These are phyloP conservation scores for Westerdykella aurantiaca DNA, from an alignment of 2,329 filamentous ascomycete genomes.

Conservation along the genomic window DNA sequence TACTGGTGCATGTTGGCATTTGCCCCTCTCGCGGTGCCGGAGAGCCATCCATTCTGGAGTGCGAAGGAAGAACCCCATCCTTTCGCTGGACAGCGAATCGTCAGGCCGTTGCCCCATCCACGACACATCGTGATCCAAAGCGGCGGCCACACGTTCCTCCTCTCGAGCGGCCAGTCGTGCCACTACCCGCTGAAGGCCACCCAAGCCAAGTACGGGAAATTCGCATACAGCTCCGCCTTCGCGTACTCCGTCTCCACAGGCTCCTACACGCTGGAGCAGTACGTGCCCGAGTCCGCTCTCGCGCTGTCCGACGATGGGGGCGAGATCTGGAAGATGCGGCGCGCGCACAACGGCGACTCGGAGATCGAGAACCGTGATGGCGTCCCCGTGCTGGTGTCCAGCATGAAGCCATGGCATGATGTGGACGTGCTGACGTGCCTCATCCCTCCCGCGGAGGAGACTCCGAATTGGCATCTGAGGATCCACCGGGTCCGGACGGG, in stretches of 20 bases:
- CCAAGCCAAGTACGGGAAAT: conserved; percentile 74
- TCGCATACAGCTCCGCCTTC: conserved; percentile 71
- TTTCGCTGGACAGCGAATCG: conserved; percentile 50
- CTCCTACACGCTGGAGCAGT: conserved; percentile 69
- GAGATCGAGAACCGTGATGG: conserved; percentile 52
- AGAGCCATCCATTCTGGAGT: conserved; percentile 69
- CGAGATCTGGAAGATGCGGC: conserved; percentile 72
- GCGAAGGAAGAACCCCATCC: conserved; percentile 59
- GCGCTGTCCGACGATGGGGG: conserved; percentile 72
- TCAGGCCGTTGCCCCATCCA: conserved; percentile 60
- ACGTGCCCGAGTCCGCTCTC: conserved; percentile 68
- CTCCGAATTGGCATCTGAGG: conserved; percentile 62
- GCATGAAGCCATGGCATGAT: conserved; percentile 66
- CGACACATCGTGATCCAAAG: conserved; percentile 66
- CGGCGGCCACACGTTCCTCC: conserved; percentile 69
- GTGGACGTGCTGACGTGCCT: conserved; percentile 61
- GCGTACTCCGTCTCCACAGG: conserved; percentile 73
- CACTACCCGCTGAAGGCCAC: conserved; percentile 77
- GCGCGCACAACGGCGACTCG: conserved; percentile 57
- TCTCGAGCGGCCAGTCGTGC: conserved; percentile 69
- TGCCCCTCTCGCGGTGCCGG: conserved; percentile 64
- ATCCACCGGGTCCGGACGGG: conserved; percentile 56
- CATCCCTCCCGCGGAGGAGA: conserved; percentile 53
- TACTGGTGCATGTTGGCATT: conserved; percentile 80
- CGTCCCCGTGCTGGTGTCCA: conserved; percentile 58